Conservation (phyloP, 2,329 filamentous ascomycete species). For the Pochonia chlamydosporia region DNA sequence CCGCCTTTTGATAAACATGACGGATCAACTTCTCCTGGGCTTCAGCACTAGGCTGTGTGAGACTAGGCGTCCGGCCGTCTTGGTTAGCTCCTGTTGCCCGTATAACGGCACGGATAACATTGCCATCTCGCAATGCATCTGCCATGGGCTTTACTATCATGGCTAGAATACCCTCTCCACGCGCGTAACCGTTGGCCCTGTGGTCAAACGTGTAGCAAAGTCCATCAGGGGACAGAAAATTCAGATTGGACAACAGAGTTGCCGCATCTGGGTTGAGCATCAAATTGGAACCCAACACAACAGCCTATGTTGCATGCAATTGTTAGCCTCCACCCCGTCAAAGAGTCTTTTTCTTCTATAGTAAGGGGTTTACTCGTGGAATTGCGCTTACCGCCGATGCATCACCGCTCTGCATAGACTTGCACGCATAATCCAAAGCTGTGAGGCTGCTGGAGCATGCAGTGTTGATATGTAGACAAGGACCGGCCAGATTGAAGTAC, state of each 20-base stretch:
- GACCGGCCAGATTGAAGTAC: too few species aligned
- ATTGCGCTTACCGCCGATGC: too few species aligned
- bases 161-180: conserved; percentile 36
- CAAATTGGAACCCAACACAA: too few species aligned
- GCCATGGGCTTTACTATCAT: conserved; percentile 40
- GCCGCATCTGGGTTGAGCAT: too few species aligned
- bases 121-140: conserved; percentile 35
- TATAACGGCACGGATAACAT: conserved; percentile 23
- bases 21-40: conserved; percentile 15
- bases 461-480: too few species aligned
- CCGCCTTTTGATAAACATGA: conserved; percentile 4
- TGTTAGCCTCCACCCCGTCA: too few species aligned
- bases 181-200: conserved; percentile 36
- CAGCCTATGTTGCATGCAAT: too few species aligned
- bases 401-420: too few species aligned
- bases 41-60: neutral
- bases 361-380: too few species aligned
- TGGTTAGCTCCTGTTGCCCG: neutral
- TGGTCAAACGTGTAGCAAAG: conserved; percentile 26
- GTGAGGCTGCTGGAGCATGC: too few species aligned
- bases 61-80: neutral
- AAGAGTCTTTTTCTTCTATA: too few species aligned
- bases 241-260: neutral
- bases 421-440: too few species aligned
- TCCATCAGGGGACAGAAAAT: conserved; percentile 9